Evolutionary conservation across 768 basidiomycete species (phyloP).

Genomic region (Mycena albidolilacea): DNA sequence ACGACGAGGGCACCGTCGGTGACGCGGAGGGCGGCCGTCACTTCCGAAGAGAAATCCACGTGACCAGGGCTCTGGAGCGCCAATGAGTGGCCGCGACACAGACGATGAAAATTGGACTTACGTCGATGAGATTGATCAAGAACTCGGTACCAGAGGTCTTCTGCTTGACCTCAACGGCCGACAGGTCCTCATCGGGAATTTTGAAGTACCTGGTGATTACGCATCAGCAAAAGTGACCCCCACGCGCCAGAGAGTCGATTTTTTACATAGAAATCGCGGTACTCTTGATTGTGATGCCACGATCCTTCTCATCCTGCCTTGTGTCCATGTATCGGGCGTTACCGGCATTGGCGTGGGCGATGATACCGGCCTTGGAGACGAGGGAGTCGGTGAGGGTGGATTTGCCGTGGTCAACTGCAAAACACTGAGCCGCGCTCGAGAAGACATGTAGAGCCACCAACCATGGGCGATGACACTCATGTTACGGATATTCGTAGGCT

Average conservation of each 20-base stretch:
- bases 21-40: constrained; percentile 99
- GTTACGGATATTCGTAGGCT: constrained; percentile 87
- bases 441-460: constrained; percentile 52
- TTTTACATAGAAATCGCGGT: constrained; percentile 86
- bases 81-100: background rate
- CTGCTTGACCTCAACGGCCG: constrained; percentile 79
- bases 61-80: constrained; percentile 83
- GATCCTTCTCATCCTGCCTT: constrained; percentile 98
- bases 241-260: background rate
- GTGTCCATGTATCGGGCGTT: constrained; percentile 98
- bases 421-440: constrained; percentile 29
- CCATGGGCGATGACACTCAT: constrained; percentile 73
- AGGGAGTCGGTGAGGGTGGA: constrained; percentile 99
- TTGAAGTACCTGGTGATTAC: constrained; percentile 89
- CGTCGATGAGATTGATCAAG: constrained; percentile 99
- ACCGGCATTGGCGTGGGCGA: constrained; percentile 94
- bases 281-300: constrained; percentile 99
- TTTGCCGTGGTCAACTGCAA: constrained; percentile 98
- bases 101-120: background rate
- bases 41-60: constrained; percentile 99
- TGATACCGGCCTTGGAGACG: constrained; percentile 99
- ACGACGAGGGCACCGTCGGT: constrained; percentile 99
- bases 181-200: constrained; percentile 89
- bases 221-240: background rate
- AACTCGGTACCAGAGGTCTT: constrained; percentile 95